phyloP scores from a whole-genome alignment of 2,329 filamentous ascomycete genomes.

The Colletotrichum salicis region DNA sequence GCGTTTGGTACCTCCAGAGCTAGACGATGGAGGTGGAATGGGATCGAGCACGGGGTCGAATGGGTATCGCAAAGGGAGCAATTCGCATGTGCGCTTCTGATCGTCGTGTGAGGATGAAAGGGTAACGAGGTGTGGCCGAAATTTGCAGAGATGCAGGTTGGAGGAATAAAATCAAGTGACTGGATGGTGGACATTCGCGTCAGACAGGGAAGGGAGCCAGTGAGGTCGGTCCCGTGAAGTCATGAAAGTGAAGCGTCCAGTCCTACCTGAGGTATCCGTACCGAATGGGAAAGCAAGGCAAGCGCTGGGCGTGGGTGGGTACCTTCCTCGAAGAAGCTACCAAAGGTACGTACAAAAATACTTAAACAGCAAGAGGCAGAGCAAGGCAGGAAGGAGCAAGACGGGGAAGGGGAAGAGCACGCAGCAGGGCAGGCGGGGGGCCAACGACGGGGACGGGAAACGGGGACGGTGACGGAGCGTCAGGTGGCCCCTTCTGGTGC shows the following conservation, averaged over 20 bases:
- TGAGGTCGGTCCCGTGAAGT: constrained; percentile 13
- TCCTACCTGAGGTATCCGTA: background rate
- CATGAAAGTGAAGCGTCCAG: constrained; percentile 26
- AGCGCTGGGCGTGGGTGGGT: background rate
- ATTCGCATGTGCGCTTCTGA: background rate
- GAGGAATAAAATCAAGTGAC: background rate
- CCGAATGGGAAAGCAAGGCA: background rate
- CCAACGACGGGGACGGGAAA: background rate
- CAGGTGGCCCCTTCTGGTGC: background rate
- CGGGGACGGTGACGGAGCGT: constrained; percentile 1
- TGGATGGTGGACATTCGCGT: constrained; percentile 1
- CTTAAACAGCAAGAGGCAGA: background rate
- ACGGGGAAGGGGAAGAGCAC: background rate
- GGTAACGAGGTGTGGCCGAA: background rate
- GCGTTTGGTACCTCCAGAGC: background rate
- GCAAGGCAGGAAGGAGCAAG: background rate
- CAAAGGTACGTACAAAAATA: too few species aligned
- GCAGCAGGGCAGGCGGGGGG: background rate
- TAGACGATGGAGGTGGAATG: background rate
- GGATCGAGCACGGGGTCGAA: background rate
- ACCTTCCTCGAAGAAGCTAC: background rate
- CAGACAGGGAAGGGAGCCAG: background rate
- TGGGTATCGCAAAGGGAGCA: background rate
- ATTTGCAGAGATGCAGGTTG: background rate
- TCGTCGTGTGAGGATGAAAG: background rate